phyloP scores from a whole-genome alignment of 164 flowering plant species.

The Buxus sempervirens region DNA sequence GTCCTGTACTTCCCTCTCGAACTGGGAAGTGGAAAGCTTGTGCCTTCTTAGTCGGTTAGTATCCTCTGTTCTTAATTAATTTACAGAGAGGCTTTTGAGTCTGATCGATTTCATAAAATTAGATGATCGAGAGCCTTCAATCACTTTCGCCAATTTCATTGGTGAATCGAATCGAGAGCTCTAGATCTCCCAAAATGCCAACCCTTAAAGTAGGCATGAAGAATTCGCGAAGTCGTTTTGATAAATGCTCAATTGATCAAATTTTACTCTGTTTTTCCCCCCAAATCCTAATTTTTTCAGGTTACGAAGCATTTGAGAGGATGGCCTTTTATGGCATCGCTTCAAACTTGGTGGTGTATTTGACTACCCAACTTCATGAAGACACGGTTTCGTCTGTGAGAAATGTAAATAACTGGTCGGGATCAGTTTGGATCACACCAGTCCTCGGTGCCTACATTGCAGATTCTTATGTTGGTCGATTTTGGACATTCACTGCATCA shows the following conservation, averaged over 20 bases:
- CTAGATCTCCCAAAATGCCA: too few relatives aligned
- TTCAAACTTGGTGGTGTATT: conserved; percentile 73
- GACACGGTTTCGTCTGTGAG: conserved; percentile 76
- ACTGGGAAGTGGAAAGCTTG: conserved; percentile 82
- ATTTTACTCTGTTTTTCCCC: too few relatives aligned
- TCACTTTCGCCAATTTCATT: too few relatives aligned
- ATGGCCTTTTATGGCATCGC: conserved; percentile 92
- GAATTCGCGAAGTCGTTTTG: too few relatives aligned
- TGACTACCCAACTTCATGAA: conserved; percentile 79
- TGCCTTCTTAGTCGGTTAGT: conserved; percentile 54
- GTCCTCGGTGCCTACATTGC: conserved; percentile 82
- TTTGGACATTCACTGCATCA: conserved; percentile 82
- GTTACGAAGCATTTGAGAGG: conserved; percentile 90
- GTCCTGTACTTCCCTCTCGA: conserved; percentile 48
- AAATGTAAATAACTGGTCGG: conserved; percentile 88
- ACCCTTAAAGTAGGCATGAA: too few relatives aligned
- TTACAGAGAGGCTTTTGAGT: too few relatives aligned
- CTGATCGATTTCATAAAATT: too few relatives aligned
- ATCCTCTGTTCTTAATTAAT: background rate
- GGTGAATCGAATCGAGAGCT: too few relatives aligned
- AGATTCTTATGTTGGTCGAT: conserved; percentile 77
- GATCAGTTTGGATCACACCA: conserved; percentile 86
- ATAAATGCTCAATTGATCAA: too few relatives aligned
- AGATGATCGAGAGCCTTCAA: too few relatives aligned
- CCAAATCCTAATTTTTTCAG: conserved; percentile 38